phyloP scores from a whole-genome alignment of 106 monocot species.

The Dendrobium huoshanense region DNA sequence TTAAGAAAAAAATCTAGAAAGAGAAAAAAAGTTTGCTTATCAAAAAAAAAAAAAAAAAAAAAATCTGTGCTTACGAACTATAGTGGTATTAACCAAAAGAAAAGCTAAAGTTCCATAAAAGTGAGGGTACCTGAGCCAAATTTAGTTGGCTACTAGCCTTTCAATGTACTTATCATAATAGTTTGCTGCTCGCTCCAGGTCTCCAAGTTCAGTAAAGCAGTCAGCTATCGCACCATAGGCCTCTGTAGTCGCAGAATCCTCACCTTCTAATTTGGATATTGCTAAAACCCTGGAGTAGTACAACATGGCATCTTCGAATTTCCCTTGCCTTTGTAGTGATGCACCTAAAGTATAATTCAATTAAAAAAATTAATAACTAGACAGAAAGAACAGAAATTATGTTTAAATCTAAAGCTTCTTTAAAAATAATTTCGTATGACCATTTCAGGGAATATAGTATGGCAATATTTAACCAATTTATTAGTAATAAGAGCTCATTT shows the following conservation, averaged over 20 bases:
- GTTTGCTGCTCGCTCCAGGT: conserved; percentile 73
- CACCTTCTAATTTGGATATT: conserved; percentile 42
- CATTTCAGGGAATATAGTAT: too few species aligned
- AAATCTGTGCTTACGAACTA: too few species aligned
- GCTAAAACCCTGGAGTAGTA: conserved; percentile 63
- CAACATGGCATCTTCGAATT: conserved; percentile 77
- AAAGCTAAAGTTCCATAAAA: too few species aligned
- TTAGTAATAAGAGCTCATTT: too few species aligned
- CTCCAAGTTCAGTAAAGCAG: conserved; percentile 80
- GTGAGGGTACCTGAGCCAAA: not conserved
- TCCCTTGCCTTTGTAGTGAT: conserved; percentile 67
- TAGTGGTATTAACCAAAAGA: too few species aligned
- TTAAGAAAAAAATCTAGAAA: too few species aligned
- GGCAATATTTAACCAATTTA: too few species aligned
- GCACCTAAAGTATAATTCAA: conserved; percentile 35
- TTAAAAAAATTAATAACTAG: not conserved
- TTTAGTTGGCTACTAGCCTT: conserved; percentile 51
- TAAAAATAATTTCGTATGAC: too few species aligned
- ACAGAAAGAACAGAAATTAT: not conserved
- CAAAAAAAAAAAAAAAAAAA: too few species aligned
- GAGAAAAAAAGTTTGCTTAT: too few species aligned
- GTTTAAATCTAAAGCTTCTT: too few species aligned
- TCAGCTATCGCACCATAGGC: conserved; percentile 79
- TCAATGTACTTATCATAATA: conserved; percentile 80
- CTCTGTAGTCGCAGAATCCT: conserved; percentile 64